Evolutionary conservation across 768 basidiomycete species (phyloP).

Genomic region (Floccularia luteovirens): DNA sequence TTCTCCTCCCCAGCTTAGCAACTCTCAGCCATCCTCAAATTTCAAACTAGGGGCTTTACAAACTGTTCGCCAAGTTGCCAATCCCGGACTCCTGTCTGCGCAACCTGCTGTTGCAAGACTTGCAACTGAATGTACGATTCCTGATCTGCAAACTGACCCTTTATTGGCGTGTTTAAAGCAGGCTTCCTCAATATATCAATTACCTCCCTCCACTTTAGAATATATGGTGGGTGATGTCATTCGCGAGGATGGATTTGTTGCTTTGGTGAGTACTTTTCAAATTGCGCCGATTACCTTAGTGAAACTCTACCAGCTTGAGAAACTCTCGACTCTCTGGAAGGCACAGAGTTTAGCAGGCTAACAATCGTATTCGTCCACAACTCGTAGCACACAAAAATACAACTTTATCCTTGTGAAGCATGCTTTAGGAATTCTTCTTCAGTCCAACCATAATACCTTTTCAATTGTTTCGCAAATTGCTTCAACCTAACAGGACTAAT

Average conservation of each 20-base stretch:
- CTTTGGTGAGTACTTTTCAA: conserved; percentile 45
- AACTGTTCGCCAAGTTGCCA: too few relatives aligned
- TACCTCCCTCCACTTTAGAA: conserved; percentile 47
- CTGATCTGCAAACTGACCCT: too few relatives aligned
- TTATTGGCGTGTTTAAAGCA: too few relatives aligned
- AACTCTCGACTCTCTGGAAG: conserved; percentile 10
- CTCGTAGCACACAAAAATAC: background rate
- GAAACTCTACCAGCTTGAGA: conserved; percentile 8
- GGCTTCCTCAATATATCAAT: conserved; percentile 40
- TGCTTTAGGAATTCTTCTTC: conserved; percentile 38
- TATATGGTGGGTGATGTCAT: conserved; percentile 51
- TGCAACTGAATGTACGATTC: too few relatives aligned
- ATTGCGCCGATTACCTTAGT: background rate
- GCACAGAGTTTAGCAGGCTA: background rate
- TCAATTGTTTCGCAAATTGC: conserved; percentile 49
- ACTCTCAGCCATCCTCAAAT: too few relatives aligned
- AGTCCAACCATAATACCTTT: conserved; percentile 61
- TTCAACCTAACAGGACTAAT: conserved; percentile 41
- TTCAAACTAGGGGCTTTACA: too few relatives aligned
- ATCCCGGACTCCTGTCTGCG: too few relatives aligned
- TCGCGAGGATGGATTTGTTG: conserved; percentile 69
- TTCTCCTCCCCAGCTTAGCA: too few relatives aligned
- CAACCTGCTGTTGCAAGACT: too few relatives aligned
- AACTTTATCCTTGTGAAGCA: background rate
- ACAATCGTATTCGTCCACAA: background rate